Base-by-base conservation (phyloP, 176 grass and related monocot genomes). In the Zea luxurians region DNA sequence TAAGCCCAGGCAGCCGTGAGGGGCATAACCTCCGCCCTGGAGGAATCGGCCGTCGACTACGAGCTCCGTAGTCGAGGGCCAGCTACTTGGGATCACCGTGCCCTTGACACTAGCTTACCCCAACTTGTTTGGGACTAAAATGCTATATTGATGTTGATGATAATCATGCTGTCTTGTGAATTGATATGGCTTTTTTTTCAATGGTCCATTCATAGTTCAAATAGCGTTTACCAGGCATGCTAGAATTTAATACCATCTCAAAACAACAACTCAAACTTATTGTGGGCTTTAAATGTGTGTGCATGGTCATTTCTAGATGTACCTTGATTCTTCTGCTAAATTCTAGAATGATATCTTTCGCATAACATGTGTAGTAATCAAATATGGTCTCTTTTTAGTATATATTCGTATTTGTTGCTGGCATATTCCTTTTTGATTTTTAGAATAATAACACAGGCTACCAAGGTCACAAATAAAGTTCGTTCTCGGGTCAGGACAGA, bases 391-490 rank as follows among this genome's bases (percentile, higher is more conserved):
- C 27, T 63, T 44, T 77, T 63, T 49, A 86, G 40, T 85, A 64
- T 61, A 27, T 79, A 13, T 88, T 76, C 46, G 74, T 84, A 40
- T 66, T 66, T 86, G 71, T 80, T 88, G 63, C 70, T 84, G 79
- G 64, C 35, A 13, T 84, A 82, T 84, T 88, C 71, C 71, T 64
- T 88, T 84, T 88, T 93, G 71, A 88, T 90, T 81, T 77, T 90
- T 88, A 77, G 64, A 94, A 86, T 90, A 52, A 94, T 53, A 57
- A 88, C 79, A 85, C 87, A 99, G 96, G 96, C 96, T 74, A 93
- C 78, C 52, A 96, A 91, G 88, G 92, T 99, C 59, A 89, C 96
- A 93, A 95, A 92, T 82, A 99, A 93, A 87, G 96, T 99, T 82
- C 89, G 92, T 80, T 93, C 90, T 80, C 86, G 89, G 55, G 84